Evolutionary conservation across 2,329 filamentous ascomycete genomes (phyloP).

Genomic region (Aspergillus glaucus): DNA sequence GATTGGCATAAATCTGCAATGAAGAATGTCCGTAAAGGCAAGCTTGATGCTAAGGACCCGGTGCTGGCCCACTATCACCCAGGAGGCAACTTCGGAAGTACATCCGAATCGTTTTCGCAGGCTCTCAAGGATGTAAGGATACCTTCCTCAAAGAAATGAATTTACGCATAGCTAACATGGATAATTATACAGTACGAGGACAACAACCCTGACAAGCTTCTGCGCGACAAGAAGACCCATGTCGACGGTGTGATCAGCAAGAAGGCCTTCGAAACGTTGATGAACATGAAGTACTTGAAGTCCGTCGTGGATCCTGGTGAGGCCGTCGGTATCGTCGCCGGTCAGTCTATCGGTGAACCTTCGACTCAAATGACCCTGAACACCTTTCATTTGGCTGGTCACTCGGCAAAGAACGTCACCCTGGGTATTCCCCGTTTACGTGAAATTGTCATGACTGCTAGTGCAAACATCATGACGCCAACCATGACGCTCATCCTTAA

Average conservation of each 20-base stretch:
- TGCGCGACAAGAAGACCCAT: constrained; percentile 54
- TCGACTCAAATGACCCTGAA: constrained; percentile 99
- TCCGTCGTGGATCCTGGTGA: constrained; percentile 92
- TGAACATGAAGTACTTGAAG: constrained; percentile 87
- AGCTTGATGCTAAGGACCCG: constrained; percentile 65
- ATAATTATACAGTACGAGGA: constrained; percentile 60
- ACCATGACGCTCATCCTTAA: constrained; percentile 66
- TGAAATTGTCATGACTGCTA: constrained; percentile 98
- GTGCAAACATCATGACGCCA: constrained; percentile 79
- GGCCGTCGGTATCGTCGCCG: constrained; percentile 92
- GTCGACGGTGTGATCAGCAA: constrained; percentile 44
- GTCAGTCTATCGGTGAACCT: constrained; percentile 93
- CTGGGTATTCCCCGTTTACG: constrained; percentile 93
- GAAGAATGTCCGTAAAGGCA: constrained; percentile 72
- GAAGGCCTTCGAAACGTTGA: constrained; percentile 74
- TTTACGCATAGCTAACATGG: constrained; percentile 11
- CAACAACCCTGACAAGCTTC: constrained; percentile 58
- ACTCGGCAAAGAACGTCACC: constrained; percentile 97
- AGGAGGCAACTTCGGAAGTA: constrained; percentile 72
- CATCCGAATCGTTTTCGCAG: constrained; percentile 77
- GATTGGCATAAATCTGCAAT: constrained; percentile 60
- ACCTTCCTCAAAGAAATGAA: background rate
- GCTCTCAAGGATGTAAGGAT: constrained; percentile 54
- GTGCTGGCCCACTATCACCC: constrained; percentile 68
- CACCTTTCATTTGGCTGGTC: constrained; percentile 98